A percentile compares a stretch with the other conserved stretches of the same genome.
These are phyloP conservation scores for Apiospora rasikravindrae DNA, from an alignment of 2,329 filamentous ascomycete species.

Conservation along the genomic window DNA sequence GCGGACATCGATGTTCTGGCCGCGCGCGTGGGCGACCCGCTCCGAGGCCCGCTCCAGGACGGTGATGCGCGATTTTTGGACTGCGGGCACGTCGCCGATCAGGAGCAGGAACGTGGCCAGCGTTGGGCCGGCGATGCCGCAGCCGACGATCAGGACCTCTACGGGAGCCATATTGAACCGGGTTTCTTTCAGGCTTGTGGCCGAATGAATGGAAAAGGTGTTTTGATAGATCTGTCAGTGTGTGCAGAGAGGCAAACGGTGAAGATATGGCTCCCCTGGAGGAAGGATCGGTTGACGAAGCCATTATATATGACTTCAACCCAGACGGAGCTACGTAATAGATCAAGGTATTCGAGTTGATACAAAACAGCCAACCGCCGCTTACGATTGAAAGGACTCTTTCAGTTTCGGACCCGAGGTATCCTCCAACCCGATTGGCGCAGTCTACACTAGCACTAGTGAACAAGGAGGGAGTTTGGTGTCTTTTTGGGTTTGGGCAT, in stretches of 20 bases:
- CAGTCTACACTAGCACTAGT: background rate
- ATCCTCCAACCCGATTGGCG: background rate
- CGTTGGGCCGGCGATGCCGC: slow-evolving; percentile 45
- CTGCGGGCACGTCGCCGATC: slow-evolving; percentile 27
- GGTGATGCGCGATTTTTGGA: slow-evolving; percentile 40
- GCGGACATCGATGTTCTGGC: slow-evolving; percentile 52
- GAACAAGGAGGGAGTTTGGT: background rate
- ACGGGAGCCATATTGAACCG: slow-evolving; percentile 34
- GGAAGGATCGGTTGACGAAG: background rate
- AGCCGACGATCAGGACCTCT: slow-evolving; percentile 45
- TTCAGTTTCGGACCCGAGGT: background rate
- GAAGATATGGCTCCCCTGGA: background rate
- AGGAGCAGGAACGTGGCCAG: slow-evolving; percentile 49
- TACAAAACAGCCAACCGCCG: background rate
- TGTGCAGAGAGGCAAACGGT: background rate
- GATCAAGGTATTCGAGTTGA: background rate
- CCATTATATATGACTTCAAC: background rate
- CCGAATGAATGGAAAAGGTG: background rate
- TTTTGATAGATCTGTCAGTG: background rate
- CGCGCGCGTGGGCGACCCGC: slow-evolving; percentile 39
- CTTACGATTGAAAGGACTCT: background rate
- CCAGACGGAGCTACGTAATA: background rate
- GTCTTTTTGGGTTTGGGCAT: background rate
- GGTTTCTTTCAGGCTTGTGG: background rate
- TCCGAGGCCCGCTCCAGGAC: slow-evolving; percentile 48